Evolutionary conservation across 2,329 filamentous ascomycete species (phyloP), one percentile per base, ranked within the genome.

Genomic region (Aspergillus fijiensis): DNA sequence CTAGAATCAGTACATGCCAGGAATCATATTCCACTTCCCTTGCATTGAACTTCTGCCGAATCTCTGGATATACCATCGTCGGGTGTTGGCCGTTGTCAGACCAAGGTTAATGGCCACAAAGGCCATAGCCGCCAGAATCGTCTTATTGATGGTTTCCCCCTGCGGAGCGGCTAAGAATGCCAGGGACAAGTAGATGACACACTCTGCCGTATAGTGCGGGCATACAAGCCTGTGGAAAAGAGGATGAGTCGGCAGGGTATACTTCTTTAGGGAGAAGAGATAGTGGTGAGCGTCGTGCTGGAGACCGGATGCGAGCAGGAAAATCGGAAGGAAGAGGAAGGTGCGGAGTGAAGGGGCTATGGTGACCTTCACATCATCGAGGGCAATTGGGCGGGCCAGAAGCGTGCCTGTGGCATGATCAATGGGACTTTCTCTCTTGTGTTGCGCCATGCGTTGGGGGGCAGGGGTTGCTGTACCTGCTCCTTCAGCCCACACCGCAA

Each of bases 191-290:
- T 99, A 98, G 60, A 97, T 86, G 47, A 89, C 73, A 71, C 91
- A 93, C 78, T 98, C 95, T 70, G 89, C 91, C 3, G 90, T 90
- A 76, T 98, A 99, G 77, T 99, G 95, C 19, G 95, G 92, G 68
- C 90, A 96, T 45, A 97, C 77, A 23, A 96, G 76, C 59, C 82
- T 80, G 49, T 81, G 80, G 75, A 98, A 99, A 59, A 89, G 77
- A 2, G 88, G 87, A 61, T 89, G 83, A 2, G 83, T 79, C 0
- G 94, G 94, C 25, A 98, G 81, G 11, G 89, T 90, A 76, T 99
- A 98, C 71, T 92, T 94, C 72, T 86, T 85, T 61, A 95, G 78
- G 45, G 84, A 83, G 48, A 87, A 86, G 21, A 95, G 83, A 68
- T 93, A 82, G 57, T 78, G 77, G 72, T 94, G 91, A 69, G 88